These are phyloP conservation scores for Neurospora intermedia DNA, from an alignment of 495 filamentous ascomycete genomes.

Conservation along the genomic window DNA sequence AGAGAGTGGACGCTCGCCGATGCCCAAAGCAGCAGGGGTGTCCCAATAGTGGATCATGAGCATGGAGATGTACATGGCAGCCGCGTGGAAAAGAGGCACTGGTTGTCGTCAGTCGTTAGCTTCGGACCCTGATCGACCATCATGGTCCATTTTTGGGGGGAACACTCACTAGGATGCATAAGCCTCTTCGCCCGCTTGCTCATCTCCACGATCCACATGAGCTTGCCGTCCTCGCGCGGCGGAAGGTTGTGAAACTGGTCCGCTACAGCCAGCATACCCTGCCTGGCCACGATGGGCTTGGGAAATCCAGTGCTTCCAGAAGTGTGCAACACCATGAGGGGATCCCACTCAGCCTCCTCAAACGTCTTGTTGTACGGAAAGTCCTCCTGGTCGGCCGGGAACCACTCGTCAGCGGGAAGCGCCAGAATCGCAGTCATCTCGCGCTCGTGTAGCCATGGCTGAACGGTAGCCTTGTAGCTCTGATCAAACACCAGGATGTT, in stretches of 20 bases:
- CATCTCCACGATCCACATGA: constrained; percentile 15
- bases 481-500: constrained; percentile 15
- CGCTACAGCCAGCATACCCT: constrained; percentile 35
- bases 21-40: constrained; percentile 20
- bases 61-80: constrained; percentile 25
- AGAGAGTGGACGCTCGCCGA: constrained; percentile 28
- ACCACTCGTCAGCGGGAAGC: constrained; percentile 20
- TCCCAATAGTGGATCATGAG: constrained; percentile 21
- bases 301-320: constrained; percentile 50
- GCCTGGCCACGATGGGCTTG: constrained; percentile 40
- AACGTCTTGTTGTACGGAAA: constrained; percentile 35
- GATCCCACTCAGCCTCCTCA: constrained; percentile 36
- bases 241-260: constrained; percentile 23
- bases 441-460: constrained; percentile 24
- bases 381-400: constrained; percentile 13
- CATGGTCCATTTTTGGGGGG: background rate
- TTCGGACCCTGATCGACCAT: constrained; percentile 8
- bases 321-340: constrained; percentile 43
- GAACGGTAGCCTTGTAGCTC: constrained; percentile 12
- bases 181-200: constrained; percentile 3
- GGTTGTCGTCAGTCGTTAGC: background rate
- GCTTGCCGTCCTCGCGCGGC: constrained; percentile 14
- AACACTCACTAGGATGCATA: constrained; percentile 12
- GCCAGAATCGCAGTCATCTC: constrained; percentile 28
- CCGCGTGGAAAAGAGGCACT: constrained; percentile 26